Evolutionary conservation across 768 basidiomycete genomes (phyloP), one percentile per base, ranked within the genome.

Genomic region (Cystobasidium ongulense): DNA sequence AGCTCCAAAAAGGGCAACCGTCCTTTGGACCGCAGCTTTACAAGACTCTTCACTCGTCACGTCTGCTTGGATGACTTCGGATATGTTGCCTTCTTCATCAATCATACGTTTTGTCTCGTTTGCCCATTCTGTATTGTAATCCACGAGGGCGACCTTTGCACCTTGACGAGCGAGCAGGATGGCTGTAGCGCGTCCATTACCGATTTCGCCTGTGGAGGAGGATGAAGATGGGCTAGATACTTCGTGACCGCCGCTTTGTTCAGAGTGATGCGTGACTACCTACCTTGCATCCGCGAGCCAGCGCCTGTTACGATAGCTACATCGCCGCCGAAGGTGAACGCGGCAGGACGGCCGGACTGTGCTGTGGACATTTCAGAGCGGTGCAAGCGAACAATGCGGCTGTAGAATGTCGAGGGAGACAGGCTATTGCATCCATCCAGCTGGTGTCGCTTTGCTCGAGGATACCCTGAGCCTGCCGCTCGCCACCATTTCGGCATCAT

Each of bases 81-180:
- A 61, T 23, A 61, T 27, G 57, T 25, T 25, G 17, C 57, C 57
- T 33, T 61, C 57, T 11, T 23, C 57, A 25, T 23, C 31, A 61
- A 61, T 61, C 57, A 61, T 61, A 13, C 57, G 57, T 25, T 61
- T 61, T 33, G 57, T 61, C 57, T 61, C 57, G 11, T 61, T 11
- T 27, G 57, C 57, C 57, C 57, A 61, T 61, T 61, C 57, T 61
- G 25, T 25, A 61, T 61, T 61, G 57, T 61, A 61, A 25, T 61
- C 57, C 17, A 61, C 31, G 11, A 61, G 57, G 25, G 57, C 57
- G 11, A 61, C 57, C 25, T 61, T 61, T 61, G 57, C 57, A 61
- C 57, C 57, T 25, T 61, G 57, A 13, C 57, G 57, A 17, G 57
- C 57, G 11, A 61, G 57, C 25, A 61, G 57, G 11, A 61, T 61